phyloP scores from a whole-genome alignment of 176 grass and related monocot species.

The Phoenix dactylifera region DNA sequence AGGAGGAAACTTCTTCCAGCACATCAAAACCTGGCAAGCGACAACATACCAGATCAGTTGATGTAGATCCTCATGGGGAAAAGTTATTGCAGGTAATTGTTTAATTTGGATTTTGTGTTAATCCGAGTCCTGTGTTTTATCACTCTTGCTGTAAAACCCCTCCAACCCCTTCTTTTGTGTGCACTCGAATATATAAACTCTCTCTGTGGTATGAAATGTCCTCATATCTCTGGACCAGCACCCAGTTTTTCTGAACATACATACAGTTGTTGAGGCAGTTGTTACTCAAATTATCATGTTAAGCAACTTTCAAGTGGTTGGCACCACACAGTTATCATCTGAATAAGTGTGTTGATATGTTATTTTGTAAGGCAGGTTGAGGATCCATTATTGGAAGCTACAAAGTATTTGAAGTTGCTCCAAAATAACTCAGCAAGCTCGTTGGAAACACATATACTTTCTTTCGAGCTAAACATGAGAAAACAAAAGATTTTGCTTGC shows the following conservation, averaged over 20 bases:
- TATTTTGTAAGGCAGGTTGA: slow-evolving; percentile 44
- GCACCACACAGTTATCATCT: too few species aligned
- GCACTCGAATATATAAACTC: too few species aligned
- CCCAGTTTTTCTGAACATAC: too few species aligned
- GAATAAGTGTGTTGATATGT: too few species aligned
- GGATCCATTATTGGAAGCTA: slow-evolving; percentile 73
- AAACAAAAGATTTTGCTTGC: slow-evolving; percentile 92
- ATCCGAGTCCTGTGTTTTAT: too few species aligned
- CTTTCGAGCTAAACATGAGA: slow-evolving; percentile 96
- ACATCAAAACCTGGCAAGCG: slow-evolving; percentile 81
- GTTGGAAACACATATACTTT: slow-evolving; percentile 83
- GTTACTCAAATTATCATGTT: too few species aligned
- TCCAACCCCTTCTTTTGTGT: too few species aligned
- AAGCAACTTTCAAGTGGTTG: too few species aligned
- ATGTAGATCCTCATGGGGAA: slow-evolving; percentile 88
- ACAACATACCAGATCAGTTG: slow-evolving; percentile 64
- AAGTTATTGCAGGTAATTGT: slow-evolving; percentile 78
- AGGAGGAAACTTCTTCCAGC: slow-evolving; percentile 58
- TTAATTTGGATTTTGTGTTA: neutral
- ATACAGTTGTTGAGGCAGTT: too few species aligned
- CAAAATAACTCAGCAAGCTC: slow-evolving; percentile 79
- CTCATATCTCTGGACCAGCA: too few species aligned
- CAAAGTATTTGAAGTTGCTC: slow-evolving; percentile 90
- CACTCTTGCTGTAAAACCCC: too few species aligned
- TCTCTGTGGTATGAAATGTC: too few species aligned